Evolutionary conservation across 306 rosid species (phyloP).

Genomic region (Cercis canadensis): DNA sequence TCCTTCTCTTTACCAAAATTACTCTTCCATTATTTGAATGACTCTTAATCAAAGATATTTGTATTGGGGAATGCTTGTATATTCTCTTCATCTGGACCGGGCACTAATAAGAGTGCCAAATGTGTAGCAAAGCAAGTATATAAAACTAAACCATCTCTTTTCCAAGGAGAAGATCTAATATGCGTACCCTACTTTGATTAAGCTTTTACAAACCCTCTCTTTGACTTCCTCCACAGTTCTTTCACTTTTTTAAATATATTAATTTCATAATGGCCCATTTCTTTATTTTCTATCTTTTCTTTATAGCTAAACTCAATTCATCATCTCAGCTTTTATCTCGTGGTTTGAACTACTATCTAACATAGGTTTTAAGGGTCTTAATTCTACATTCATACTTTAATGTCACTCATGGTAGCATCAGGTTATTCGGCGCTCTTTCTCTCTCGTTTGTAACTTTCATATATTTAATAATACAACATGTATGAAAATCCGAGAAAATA

Average conservation of each 20-base stretch:
- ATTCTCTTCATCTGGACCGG: slow-evolving; percentile 29
- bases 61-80: background rate
- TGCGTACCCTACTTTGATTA: too few relatives aligned
- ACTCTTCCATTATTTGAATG: slow-evolving; percentile 14
- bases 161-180: slow-evolving; percentile 25
- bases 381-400: slow-evolving; percentile 33
- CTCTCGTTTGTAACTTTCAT: slow-evolving; percentile 20
- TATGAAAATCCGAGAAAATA: slow-evolving; percentile 45
- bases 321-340: slow-evolving; percentile 40
- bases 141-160: slow-evolving; percentile 34
- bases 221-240: slow-evolving; percentile 40
- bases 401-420: slow-evolving; percentile 34
- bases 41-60: background rate
- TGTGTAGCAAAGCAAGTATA: slow-evolving; percentile 25
- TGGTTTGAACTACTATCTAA: slow-evolving; percentile 36
- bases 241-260: too few relatives aligned
- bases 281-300: slow-evolving; percentile 32
- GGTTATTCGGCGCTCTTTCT: slow-evolving; percentile 30
- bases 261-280: slow-evolving; percentile 34
- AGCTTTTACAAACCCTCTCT: slow-evolving; percentile 36
- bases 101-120: slow-evolving; percentile 20
- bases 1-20: slow-evolving; percentile 47
- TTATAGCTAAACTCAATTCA: slow-evolving; percentile 30
- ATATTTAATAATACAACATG: slow-evolving; percentile 18
- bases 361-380: slow-evolving; percentile 35